Evolutionary conservation across 768 basidiomycete species (phyloP).

Genomic region (Crassisporium funariophilum): DNA sequence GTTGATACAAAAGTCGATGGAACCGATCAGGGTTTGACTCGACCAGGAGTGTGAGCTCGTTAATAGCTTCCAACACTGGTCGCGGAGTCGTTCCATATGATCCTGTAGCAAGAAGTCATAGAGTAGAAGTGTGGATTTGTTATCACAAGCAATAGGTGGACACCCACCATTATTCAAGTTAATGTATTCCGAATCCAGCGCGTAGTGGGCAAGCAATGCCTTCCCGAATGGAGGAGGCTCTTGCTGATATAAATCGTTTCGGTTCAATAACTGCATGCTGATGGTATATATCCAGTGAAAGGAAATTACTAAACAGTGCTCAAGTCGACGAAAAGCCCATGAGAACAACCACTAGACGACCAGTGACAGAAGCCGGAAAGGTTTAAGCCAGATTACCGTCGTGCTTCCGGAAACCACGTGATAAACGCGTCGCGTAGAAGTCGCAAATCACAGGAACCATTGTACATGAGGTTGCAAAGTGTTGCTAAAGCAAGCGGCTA

Average conservation of each 20-base stretch:
- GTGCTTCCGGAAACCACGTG: too few species aligned
- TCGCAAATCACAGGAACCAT: too few species aligned
- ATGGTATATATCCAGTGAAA: too few species aligned
- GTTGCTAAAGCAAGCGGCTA: too few species aligned
- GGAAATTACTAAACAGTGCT: too few species aligned
- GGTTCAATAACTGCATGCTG: conserved; percentile 10
- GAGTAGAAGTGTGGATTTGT: neutral
- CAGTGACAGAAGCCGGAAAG: too few species aligned
- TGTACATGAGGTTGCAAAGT: too few species aligned
- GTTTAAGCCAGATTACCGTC: too few species aligned
- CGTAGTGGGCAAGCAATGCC: conserved; percentile 52
- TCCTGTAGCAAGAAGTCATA: conserved; percentile 34
- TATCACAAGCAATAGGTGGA: neutral
- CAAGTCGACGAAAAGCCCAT: too few species aligned
- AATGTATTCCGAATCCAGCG: conserved; percentile 57
- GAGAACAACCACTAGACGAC: too few species aligned
- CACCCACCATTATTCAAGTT: conserved; percentile 66
- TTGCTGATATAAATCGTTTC: conserved; percentile 3
- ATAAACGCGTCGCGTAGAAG: too few species aligned
- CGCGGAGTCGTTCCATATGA: conserved; percentile 60
- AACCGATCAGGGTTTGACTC: conserved; percentile 64
- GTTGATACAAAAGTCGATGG: conserved; percentile 38
- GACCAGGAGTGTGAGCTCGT: conserved; percentile 39
- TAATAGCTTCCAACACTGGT: conserved; percentile 49
- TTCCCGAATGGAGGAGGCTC: conserved; percentile 51